Conservation (phyloP, 1,284 basidiomycete genomes). For the Mrakiaceae sp. region DNA sequence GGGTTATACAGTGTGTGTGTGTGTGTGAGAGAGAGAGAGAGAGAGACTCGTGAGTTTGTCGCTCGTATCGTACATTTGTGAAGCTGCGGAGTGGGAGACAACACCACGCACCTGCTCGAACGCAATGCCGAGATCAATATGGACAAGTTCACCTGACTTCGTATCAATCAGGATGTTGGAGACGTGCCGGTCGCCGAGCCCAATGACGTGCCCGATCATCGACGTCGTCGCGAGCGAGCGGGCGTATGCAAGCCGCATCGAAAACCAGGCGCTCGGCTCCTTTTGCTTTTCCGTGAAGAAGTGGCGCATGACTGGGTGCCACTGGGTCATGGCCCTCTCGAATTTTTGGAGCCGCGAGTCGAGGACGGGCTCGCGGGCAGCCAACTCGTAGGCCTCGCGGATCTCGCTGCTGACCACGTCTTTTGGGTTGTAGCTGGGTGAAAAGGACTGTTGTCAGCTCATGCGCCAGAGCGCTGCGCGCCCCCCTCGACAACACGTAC, state of each 20-base stretch:
- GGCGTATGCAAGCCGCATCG: slow-evolving; percentile 81
- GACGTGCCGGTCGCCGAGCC: slow-evolving; percentile 84
- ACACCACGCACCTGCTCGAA: slow-evolving; percentile 68
- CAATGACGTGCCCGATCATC: slow-evolving; percentile 86
- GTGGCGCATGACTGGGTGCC: slow-evolving; percentile 82
- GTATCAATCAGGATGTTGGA: slow-evolving; percentile 88
- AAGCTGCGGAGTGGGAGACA: neutral
- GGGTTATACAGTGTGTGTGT: neutral
- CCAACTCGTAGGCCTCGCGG: slow-evolving; percentile 14
- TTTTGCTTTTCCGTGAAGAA: slow-evolving; percentile 86
- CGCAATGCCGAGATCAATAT: slow-evolving; percentile 93
- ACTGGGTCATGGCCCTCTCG: slow-evolving; percentile 44
- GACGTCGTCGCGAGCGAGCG: slow-evolving; percentile 87
- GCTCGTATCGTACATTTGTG: no score
- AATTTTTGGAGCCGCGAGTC: slow-evolving; percentile 36
- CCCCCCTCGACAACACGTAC: slow-evolving; percentile 35
- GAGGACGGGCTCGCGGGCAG: no score
- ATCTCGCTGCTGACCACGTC: slow-evolving; percentile 22
- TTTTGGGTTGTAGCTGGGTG: slow-evolving; percentile 24
- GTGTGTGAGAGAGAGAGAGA: neutral
- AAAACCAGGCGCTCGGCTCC: slow-evolving; percentile 80
- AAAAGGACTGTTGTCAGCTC: neutral
- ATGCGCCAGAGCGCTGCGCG: neutral
- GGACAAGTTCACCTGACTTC: slow-evolving; percentile 70
- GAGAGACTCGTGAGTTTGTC: neutral